Evolutionary conservation across 768 basidiomycete genomes (phyloP).

Genomic region (Saitozyma sp.): DNA sequence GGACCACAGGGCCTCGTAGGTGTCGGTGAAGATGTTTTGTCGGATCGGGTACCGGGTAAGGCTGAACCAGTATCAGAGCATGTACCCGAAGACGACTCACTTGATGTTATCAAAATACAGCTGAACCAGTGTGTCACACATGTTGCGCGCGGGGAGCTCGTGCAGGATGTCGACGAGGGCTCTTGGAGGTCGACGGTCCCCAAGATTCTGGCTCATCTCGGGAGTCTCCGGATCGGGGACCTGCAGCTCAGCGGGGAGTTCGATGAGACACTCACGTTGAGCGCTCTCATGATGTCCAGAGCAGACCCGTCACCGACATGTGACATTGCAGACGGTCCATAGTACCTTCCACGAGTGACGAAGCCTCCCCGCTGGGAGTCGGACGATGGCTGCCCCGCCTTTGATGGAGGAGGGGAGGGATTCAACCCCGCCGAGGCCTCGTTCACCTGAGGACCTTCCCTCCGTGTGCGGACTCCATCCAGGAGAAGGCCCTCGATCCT

Average conservation of each 20-base stretch:
- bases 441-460: too few species aligned
- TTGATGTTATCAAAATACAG: slow-evolving; percentile 9
- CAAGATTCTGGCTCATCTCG: not conserved
- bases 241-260: not conserved
- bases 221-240: slow-evolving; percentile 7
- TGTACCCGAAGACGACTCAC: not conserved
- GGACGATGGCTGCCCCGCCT: too few species aligned
- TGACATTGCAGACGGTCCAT: slow-evolving; percentile 7
- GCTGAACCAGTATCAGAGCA: not conserved
- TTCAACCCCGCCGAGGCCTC: too few species aligned
- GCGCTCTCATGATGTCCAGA: slow-evolving; percentile 7
- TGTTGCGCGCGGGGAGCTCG: not conserved
- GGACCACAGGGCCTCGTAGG: slow-evolving; percentile 2
- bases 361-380: not conserved
- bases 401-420: too few species aligned
- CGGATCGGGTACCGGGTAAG: slow-evolving; percentile 4
- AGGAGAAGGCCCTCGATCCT: not conserved
- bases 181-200: not conserved
- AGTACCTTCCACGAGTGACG: slow-evolving; percentile 4
- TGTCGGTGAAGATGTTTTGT: not conserved
- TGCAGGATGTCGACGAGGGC: slow-evolving; percentile 5
- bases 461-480: too few species aligned
- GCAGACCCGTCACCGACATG: slow-evolving; percentile 4
- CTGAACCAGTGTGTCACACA: slow-evolving; percentile 2
- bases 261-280: slow-evolving; percentile 1